Evolutionary conservation across 352 stramenopile species (phyloP).

Genomic region (Phytophthora pluvialis): DNA sequence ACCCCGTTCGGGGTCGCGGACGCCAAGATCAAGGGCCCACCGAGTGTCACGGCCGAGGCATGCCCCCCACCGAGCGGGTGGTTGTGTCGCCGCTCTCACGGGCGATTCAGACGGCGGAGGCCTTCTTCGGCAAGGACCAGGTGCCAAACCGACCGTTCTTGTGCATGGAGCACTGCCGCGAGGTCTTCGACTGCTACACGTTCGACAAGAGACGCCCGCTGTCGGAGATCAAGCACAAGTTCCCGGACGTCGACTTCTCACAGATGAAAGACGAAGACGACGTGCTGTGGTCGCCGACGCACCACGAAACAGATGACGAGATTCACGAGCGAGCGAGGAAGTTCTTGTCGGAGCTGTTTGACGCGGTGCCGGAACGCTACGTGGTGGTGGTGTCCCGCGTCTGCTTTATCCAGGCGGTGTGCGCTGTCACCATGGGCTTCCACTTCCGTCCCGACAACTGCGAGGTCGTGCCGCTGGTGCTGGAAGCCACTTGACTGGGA

Average conservation of each 20-base stretch:
- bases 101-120: slow-evolving; percentile 69
- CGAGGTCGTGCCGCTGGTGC: slow-evolving; percentile 36
- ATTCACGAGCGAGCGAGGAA: slow-evolving; percentile 47
- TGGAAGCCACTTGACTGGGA: slow-evolving; percentile 5
- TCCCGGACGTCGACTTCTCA: slow-evolving; percentile 67
- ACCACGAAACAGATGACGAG: slow-evolving; percentile 67
- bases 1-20: slow-evolving; percentile 63
- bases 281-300: slow-evolving; percentile 53
- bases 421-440: slow-evolving; percentile 47
- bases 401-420: slow-evolving; percentile 69
- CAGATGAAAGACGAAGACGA: slow-evolving; percentile 59
- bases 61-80: slow-evolving; percentile 70
- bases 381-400: slow-evolving; percentile 71
- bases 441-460: slow-evolving; percentile 49
- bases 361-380: slow-evolving; percentile 51
- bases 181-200: slow-evolving; percentile 71
- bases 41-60: slow-evolving; percentile 48
- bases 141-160: slow-evolving; percentile 43
- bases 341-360: slow-evolving; percentile 62
- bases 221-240: slow-evolving; percentile 51
- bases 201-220: slow-evolving; percentile 67
- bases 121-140: slow-evolving; percentile 53
- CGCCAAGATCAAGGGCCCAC: slow-evolving; percentile 44
- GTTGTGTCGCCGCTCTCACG: slow-evolving; percentile 71
- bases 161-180: slow-evolving; percentile 64